phyloP scores from a whole-genome alignment of 2,329 filamentous ascomycete genomes.

The Colletotrichum abscissum region DNA sequence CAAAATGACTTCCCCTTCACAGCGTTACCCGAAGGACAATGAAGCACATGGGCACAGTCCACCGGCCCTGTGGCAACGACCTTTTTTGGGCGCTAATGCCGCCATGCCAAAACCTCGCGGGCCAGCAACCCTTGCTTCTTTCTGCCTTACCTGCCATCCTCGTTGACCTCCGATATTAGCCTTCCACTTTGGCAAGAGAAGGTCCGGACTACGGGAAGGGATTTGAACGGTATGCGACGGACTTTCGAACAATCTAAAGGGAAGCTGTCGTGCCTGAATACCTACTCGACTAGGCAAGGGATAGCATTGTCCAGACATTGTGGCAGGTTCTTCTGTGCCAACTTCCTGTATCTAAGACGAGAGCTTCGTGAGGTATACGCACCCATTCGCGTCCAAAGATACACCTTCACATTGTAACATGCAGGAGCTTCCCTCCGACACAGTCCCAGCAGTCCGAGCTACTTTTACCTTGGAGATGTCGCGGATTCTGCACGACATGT shows the following conservation, averaged over 20 bases:
- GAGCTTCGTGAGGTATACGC: background rate
- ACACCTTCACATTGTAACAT: background rate
- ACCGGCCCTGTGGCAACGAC: background rate
- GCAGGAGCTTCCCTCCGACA: background rate
- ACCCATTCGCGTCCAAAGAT: background rate
- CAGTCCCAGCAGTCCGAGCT: background rate
- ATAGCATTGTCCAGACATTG: background rate
- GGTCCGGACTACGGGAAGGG: background rate
- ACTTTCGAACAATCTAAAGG: background rate
- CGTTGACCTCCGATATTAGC: background rate
- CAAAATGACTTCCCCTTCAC: background rate
- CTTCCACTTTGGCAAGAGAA: background rate
- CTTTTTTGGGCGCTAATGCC: conserved; percentile 20
- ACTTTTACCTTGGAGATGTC: background rate
- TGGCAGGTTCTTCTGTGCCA: background rate
- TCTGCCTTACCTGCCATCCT: background rate
- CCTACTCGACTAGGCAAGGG: background rate
- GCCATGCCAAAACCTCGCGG: background rate
- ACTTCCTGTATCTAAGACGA: background rate
- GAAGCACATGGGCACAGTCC: background rate
- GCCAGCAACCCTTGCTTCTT: background rate
- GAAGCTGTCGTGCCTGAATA: background rate
- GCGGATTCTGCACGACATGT: conserved; percentile 27
- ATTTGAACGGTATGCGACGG: background rate
- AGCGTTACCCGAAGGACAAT: background rate